These are phyloP conservation scores for Salix udensis DNA, from an alignment of 345 rosid genomes.

Conservation along the genomic window DNA sequence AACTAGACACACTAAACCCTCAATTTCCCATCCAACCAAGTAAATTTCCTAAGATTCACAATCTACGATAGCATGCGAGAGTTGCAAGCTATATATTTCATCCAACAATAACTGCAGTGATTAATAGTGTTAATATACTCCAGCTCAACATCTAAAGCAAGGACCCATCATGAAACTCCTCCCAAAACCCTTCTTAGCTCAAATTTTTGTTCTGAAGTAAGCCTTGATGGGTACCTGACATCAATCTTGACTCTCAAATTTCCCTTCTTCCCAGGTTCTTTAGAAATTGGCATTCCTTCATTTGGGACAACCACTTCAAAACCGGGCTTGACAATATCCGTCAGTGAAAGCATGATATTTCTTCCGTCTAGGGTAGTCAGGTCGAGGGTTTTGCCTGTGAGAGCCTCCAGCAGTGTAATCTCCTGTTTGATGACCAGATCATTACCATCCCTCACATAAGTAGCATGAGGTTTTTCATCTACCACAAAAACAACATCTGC, in stretches of 20 bases:
- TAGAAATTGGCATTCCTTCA: conserved; percentile 94
- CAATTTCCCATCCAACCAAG: neutral
- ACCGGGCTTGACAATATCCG: conserved; percentile 74
- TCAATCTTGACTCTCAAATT: conserved; percentile 75
- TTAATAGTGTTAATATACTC: neutral
- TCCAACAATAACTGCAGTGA: neutral
- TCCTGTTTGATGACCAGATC: conserved; percentile 68
- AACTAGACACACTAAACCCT: neutral
- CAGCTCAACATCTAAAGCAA: conserved; percentile 19
- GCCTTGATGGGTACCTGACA: conserved; percentile 75
- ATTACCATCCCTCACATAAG: conserved; percentile 77
- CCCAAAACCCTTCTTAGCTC: conserved; percentile 74
- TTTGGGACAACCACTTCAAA: conserved; percentile 66
- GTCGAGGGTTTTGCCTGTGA: conserved; percentile 71
- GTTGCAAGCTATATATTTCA: conserved; percentile 27
- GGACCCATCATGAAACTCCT: conserved; percentile 42
- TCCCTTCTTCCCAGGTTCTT: conserved; percentile 77
- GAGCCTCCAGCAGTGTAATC: conserved; percentile 80
- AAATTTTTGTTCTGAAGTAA: conserved; percentile 71
- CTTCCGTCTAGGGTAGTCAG: conserved; percentile 73
- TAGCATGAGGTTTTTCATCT: conserved; percentile 81
- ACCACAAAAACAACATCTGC: conserved; percentile 74
- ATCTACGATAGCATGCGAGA: conserved; percentile 13
- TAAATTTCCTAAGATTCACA: conserved; percentile 24
- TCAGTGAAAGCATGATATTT: conserved; percentile 56